These are phyloP conservation scores for Eucalyptus marginata DNA, from an alignment of 345 rosid genomes.

Conservation along the genomic window DNA sequence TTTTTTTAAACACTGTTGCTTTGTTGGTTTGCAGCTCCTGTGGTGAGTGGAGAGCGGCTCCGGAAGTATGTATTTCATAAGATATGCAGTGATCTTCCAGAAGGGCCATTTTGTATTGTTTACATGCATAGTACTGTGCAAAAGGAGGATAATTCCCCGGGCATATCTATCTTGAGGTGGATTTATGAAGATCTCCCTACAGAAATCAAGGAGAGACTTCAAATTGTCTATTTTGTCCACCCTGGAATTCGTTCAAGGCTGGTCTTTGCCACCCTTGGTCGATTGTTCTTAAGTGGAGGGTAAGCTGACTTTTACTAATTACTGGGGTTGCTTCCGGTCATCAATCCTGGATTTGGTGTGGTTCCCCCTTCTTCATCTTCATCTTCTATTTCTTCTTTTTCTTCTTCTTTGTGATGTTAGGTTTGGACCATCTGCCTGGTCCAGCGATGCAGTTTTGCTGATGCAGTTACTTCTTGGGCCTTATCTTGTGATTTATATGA, in stretches of 20 bases:
- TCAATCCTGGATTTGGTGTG: neutral
- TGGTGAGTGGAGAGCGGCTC: conserved; percentile 65
- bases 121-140: conserved; percentile 84
- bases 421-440: neutral
- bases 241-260: conserved; percentile 91
- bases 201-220: conserved; percentile 69
- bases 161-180: conserved; percentile 80
- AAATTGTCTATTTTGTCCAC: conserved; percentile 64
- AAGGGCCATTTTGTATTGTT: conserved; percentile 74
- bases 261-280: conserved; percentile 80
- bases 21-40: conserved; percentile 51
- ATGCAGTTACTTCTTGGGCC: neutral
- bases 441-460: neutral
- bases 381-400: neutral
- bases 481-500: neutral
- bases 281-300: conserved; percentile 86
- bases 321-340: neutral
- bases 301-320: conserved; percentile 12
- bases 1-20: neutral
- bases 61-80: conserved; percentile 74
- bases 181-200: conserved; percentile 84
- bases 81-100: conserved; percentile 57
- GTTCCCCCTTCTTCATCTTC: neutral
- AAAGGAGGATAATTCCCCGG: conserved; percentile 82
- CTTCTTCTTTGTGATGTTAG: neutral